Evolutionary conservation across 805 yeast genomes (phyloP), one percentile per base, ranked within the genome.

Genomic region (Pichia pseudocactophila): DNA sequence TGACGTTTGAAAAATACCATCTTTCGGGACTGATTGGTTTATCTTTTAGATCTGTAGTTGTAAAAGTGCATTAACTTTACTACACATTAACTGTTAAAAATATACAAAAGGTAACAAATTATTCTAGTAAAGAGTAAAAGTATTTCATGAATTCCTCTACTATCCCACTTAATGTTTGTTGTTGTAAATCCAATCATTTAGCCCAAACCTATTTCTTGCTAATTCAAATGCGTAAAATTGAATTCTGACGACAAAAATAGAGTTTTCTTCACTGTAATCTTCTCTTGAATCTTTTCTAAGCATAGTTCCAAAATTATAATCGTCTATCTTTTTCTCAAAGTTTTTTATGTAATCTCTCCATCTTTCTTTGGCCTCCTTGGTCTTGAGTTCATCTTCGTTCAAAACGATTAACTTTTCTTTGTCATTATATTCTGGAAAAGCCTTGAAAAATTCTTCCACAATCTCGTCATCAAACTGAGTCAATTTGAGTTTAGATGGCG

Each of bases 211-310:
- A 69, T 92, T 92, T 74, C 98, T 82, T 47, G 86, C 87, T 50
- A 92, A 82, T 70, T 92, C 98, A 58, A 88, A 74, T 43, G 96
- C 96, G 56, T 89, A 84, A 61, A 92, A 92, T 67, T 92, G 97
- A 59, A 90, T 77, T 68, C 97, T 80, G 45, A 90, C 92, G 10
- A 71, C 96, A 54, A 92, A 90, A 41, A 88, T 83, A 36, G 97
- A 85, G 45, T 82, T 78, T 36, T 78, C 76, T 66, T 90, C 86
- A 37, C 76, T 75, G 63, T 92, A 92, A 62, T 86, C 96, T 26
- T 70, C 80, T 37, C 65, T 61, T 30, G 83, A 62, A 50, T 76
- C 78, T n/a, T 76, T 66, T 70, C 99, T 81, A 55, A 92, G 69
- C 52, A 92, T 69, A 15, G 97, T 89, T 49, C 99, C 99, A 61